Percentiles rank a stretch among this genome's conserved stretches.
These are phyloP conservation scores for Zopfochytrium polystomum DNA, from an alignment of 371 early-diverging fungal species.

Conservation along the genomic window DNA sequence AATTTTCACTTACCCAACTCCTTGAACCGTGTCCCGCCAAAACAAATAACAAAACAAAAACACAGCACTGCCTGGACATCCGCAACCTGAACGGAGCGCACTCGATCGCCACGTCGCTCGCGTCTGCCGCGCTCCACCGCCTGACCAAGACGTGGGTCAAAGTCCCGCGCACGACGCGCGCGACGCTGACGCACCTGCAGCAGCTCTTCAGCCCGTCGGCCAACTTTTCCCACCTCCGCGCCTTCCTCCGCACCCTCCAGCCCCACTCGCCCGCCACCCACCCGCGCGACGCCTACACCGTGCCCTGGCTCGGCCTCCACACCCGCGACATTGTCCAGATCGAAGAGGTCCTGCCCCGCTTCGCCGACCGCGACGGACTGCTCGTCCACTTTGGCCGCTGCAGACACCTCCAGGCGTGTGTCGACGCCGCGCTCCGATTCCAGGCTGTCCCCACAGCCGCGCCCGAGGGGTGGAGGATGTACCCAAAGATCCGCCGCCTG, in stretches of 20 bases:
- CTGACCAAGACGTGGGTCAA: constrained; percentile 18
- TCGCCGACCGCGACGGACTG: neutral
- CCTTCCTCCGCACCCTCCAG: no score
- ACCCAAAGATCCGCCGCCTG: no score
- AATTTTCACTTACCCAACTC: no score
- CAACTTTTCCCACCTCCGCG: constrained; percentile 11
- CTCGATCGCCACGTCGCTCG: constrained; percentile 17
- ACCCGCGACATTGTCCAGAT: constrained; percentile 15
- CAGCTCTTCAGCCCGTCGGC: constrained; percentile 2
- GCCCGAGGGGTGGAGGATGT: no score
- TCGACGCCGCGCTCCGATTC: constrained; percentile 17
- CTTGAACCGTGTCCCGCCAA: no score
- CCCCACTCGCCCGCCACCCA: no score
- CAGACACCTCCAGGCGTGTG: constrained; percentile 1
- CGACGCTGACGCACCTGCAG: neutral
- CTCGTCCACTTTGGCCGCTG: constrained; percentile 11
- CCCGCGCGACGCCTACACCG: neutral
- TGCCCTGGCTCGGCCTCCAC: constrained; percentile 20
- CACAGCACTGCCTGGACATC: constrained; percentile 1
- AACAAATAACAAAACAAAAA: no score
- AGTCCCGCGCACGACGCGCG: neutral
- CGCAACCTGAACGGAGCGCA: constrained; percentile 11
- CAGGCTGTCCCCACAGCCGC: no score
- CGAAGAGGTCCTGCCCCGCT: constrained; percentile 7
- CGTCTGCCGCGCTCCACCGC: constrained; percentile 18